A percentile compares a stretch with the other conserved stretches of the same genome.
Evolutionary conservation across 2,329 filamentous ascomycete species (phyloP).

Genomic region (Bertia moriformis): DNA sequence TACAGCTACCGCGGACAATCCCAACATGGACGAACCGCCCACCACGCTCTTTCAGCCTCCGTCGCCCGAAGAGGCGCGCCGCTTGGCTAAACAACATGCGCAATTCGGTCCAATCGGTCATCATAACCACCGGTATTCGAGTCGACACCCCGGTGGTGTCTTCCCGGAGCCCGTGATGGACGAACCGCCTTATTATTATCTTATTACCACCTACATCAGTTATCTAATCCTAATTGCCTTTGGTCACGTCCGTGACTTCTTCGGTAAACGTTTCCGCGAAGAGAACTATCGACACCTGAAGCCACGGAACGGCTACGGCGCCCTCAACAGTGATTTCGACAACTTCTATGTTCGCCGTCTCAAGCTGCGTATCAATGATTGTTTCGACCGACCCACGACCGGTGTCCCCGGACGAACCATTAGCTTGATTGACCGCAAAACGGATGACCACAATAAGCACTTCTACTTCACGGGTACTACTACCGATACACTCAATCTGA

Average conservation of each 20-base stretch:
- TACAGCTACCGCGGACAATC: slow-evolving; percentile 67
- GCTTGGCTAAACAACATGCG: slow-evolving; percentile 64
- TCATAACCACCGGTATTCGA: slow-evolving; percentile 73
- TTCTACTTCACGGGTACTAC: slow-evolving; percentile 81
- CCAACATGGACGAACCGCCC: slow-evolving; percentile 59
- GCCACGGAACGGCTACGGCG: slow-evolving; percentile 76
- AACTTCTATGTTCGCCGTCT: slow-evolving; percentile 91
- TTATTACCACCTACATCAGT: slow-evolving; percentile 95
- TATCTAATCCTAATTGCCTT: slow-evolving; percentile 92
- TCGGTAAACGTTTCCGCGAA: slow-evolving; percentile 85
- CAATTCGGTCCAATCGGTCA: slow-evolving; percentile 81
- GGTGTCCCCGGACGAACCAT: slow-evolving; percentile 91
- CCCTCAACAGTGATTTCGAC: slow-evolving; percentile 94
- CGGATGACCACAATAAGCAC: slow-evolving; percentile 78
- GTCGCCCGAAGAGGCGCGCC: slow-evolving; percentile 68
- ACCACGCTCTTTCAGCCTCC: slow-evolving; percentile 76
- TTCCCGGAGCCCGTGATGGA: slow-evolving; percentile 79
- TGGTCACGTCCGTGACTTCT: slow-evolving; percentile 91
- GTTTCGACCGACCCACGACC: slow-evolving; percentile 81
- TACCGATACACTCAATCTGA: slow-evolving; percentile 95
- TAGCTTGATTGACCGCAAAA: slow-evolving; percentile 78
- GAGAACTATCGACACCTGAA: slow-evolving; percentile 73
- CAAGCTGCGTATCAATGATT: slow-evolving; percentile 91
- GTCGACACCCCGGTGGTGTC: slow-evolving; percentile 67
- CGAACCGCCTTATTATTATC: slow-evolving; percentile 90